These are phyloP conservation scores for Entomophthora muscae DNA, from an alignment of 371 early-diverging fungal genomes.

Conservation along the genomic window DNA sequence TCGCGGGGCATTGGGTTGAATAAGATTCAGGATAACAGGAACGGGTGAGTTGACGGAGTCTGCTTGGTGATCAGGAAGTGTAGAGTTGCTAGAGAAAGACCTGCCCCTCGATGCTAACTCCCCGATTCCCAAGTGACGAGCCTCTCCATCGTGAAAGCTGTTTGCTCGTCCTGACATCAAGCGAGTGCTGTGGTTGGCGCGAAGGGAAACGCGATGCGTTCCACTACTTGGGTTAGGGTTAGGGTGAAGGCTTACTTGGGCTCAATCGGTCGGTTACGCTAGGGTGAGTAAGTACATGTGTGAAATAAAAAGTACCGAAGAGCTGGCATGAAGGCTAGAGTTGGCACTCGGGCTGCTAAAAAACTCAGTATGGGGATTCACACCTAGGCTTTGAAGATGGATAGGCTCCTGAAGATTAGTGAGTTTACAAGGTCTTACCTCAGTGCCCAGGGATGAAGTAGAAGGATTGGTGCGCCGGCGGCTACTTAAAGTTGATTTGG, in stretches of 20 bases:
- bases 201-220: neutral
- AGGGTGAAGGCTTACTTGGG: neutral
- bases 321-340: neutral
- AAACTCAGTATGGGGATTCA: conserved; percentile 57
- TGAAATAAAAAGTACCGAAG: neutral
- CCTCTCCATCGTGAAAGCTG: neutral
- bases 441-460: conserved; percentile 11
- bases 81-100: neutral
- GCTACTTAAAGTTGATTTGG: conserved; percentile 21
- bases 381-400: conserved; percentile 33
- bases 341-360: conserved; percentile 15
- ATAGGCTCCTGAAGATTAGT: conserved; percentile 21
- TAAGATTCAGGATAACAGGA: neutral
- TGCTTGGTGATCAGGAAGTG: neutral
- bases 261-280: neutral
- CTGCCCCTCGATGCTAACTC: neutral
- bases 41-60: neutral
- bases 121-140: neutral
- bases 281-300: neutral
- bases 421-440: neutral
- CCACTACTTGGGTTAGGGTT: neutral
- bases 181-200: neutral
- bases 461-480: conserved; percentile 14
- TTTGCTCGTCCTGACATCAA: neutral
- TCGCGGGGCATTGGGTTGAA: neutral